A percentile compares a stretch with the other conserved stretches of the same genome.
These are phyloP conservation scores for Fusarium xylarioides DNA, from an alignment of 2,329 filamentous ascomycete species.

Conservation along the genomic window DNA sequence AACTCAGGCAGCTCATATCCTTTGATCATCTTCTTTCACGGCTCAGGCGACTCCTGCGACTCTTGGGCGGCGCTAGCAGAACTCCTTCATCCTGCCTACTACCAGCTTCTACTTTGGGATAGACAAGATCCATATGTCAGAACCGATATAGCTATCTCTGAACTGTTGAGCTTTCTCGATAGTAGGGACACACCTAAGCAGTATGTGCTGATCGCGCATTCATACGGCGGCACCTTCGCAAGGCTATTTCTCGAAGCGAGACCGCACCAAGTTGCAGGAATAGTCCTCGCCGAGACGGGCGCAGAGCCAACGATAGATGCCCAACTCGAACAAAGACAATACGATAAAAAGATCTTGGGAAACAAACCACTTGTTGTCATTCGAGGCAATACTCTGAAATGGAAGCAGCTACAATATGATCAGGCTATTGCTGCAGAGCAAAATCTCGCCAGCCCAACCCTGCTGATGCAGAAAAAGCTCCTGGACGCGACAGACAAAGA, in stretches of 20 bases:
- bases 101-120: constrained; percentile 29
- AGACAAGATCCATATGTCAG: background rate
- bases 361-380: constrained; percentile 31
- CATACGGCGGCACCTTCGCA: constrained; percentile 34
- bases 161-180: background rate
- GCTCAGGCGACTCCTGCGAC: constrained; percentile 31
- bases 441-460: background rate
- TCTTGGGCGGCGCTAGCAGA: constrained; percentile 24
- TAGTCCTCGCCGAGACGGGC: constrained; percentile 37
- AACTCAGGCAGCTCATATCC: background rate
- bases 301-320: constrained; percentile 31
- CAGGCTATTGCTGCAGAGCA: constrained; percentile 4
- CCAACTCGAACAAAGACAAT: constrained; percentile 23
- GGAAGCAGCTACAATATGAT: constrained; percentile 26
- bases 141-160: background rate
- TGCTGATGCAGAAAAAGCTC: constrained; percentile 16
- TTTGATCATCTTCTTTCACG: constrained; percentile 34
- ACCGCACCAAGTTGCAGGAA: constrained; percentile 20
- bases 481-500: constrained; percentile 26
- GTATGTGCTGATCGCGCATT: constrained; percentile 31
- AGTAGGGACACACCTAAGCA: background rate
- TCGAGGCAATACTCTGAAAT: constrained; percentile 34
- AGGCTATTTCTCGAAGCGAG: constrained; percentile 25
- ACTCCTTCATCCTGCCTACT: constrained; percentile 2
- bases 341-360: constrained; percentile 9